A percentile compares a stretch with the other conserved stretches of the same genome.
Evolutionary conservation across 2,329 filamentous ascomycete species (phyloP).

Genomic region (Eutypella sp.): DNA sequence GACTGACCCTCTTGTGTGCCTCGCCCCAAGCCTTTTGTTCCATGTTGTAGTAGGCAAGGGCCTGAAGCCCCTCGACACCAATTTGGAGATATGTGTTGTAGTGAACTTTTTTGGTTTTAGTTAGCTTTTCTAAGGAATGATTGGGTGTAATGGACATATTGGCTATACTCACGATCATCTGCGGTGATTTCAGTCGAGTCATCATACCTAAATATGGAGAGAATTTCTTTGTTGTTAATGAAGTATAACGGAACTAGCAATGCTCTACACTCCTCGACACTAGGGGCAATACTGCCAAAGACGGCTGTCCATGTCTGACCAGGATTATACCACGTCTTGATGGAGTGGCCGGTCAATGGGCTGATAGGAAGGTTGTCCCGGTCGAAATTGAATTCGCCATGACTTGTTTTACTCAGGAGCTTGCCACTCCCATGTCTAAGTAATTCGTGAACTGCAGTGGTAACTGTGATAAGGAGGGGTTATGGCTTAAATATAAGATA

Average conservation of each 20-base stretch:
- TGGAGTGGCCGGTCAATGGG: too few species aligned
- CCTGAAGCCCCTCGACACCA: constrained; percentile 24
- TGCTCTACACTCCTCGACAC: constrained; percentile 47
- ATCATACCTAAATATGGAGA: constrained; percentile 28
- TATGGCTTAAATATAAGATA: too few species aligned
- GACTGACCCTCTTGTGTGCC: constrained; percentile 21
- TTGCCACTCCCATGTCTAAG: too few species aligned
- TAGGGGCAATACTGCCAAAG: constrained; percentile 56
- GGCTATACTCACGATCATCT: constrained; percentile 23
- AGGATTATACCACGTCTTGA: constrained; percentile 60
- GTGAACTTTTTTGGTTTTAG: constrained; percentile 13
- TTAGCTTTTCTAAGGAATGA: too few species aligned
- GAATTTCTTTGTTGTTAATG: constrained; percentile 28
- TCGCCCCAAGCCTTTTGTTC: constrained; percentile 28
- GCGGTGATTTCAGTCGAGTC: constrained; percentile 20
- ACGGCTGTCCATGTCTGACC: constrained; percentile 63
- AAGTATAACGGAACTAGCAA: constrained; percentile 31
- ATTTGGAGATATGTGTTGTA: constrained; percentile 24
- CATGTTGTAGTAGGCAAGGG: constrained; percentile 19
- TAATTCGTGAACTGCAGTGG: too few species aligned
- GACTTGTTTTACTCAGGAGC: too few species aligned
- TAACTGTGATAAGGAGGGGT: too few species aligned
- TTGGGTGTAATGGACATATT: neutral
- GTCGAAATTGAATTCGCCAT: too few species aligned
- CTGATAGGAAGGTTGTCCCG: too few species aligned